phyloP scores from a whole-genome alignment of 2,329 filamentous ascomycete genomes.

The Pezicula carpinea region DNA sequence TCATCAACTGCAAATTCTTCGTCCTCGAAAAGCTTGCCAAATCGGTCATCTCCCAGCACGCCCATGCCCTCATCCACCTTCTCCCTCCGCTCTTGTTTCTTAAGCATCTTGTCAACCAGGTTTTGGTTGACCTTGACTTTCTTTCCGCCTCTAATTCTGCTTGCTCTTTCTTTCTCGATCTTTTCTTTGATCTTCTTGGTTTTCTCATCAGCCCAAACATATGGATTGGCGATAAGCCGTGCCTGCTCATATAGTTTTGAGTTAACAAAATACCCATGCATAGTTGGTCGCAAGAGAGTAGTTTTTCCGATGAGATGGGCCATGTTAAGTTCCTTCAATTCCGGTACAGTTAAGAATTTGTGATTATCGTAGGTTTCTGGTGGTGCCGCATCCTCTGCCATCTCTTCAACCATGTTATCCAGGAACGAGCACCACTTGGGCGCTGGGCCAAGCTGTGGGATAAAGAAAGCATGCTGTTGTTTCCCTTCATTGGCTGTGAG shows the following conservation, averaged over 20 bases:
- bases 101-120: conserved; percentile 68
- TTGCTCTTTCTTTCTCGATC: conserved; percentile 95
- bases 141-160: conserved; percentile 87
- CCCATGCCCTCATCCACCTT: conserved; percentile 56
- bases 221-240: conserved; percentile 85
- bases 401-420: conserved; percentile 97
- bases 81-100: conserved; percentile 56
- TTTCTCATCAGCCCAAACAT: conserved; percentile 87
- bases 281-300: conserved; percentile 86
- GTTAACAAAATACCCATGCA: conserved; percentile 98
- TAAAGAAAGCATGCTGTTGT: conserved; percentile 92
- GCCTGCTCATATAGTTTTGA: conserved; percentile 96
- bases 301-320: conserved; percentile 88
- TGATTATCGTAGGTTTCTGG: conserved; percentile 96
- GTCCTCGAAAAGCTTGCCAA: conserved; percentile 84
- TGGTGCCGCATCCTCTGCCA: conserved; percentile 74
- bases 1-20: conserved; percentile 93
- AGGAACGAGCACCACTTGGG: conserved; percentile 96
- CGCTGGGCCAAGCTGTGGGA: conserved; percentile 87
- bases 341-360: conserved; percentile 90
- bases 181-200: conserved; percentile 89
- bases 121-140: conserved; percentile 96
- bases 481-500: conserved; percentile 95
- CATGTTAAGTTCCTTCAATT: conserved; percentile 80
- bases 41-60: conserved; percentile 79